Conservation (phyloP, 106 monocot species). For the Vanilla planifolia region DNA sequence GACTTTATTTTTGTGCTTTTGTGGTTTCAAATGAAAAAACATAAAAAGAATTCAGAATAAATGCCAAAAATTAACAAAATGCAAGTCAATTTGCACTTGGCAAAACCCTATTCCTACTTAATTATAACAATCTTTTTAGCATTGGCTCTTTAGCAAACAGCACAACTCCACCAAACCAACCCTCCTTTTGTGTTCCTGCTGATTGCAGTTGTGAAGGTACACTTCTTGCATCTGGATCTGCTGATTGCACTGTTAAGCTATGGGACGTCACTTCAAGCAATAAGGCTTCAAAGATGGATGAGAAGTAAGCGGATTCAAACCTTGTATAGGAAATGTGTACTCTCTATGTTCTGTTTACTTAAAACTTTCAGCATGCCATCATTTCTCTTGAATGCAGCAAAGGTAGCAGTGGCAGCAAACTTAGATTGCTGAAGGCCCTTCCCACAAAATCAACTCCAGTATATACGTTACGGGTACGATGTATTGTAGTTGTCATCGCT, state of each 20-base stretch:
- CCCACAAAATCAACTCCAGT: slow-evolving; percentile 92
- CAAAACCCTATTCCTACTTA: too few relatives aligned
- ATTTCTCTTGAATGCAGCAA: slow-evolving; percentile 34
- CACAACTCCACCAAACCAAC: too few relatives aligned
- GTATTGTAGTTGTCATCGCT: neutral
- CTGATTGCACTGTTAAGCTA: slow-evolving; percentile 83
- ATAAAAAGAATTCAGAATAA: too few relatives aligned
- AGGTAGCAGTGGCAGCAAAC: slow-evolving; percentile 44
- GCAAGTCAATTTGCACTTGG: too few relatives aligned
- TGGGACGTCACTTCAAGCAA: slow-evolving; percentile 91
- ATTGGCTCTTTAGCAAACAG: too few relatives aligned
- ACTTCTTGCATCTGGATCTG: slow-evolving; percentile 90
- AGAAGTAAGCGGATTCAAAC: slow-evolving; percentile 41
- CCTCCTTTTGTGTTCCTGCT: neutral
- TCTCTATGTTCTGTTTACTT: neutral
- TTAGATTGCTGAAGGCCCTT: slow-evolving; percentile 73
- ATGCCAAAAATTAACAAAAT: too few relatives aligned
- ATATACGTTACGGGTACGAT: slow-evolving; percentile 55
- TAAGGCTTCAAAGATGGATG: slow-evolving; percentile 62
- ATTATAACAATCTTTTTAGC: too few relatives aligned
- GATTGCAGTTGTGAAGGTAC: slow-evolving; percentile 72
- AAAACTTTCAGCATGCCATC: neutral
- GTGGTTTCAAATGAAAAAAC: too few relatives aligned
- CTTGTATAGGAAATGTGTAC: neutral
- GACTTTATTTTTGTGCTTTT: too few relatives aligned